Percentiles rank a stretch among this genome's conserved stretches.
These are phyloP conservation scores for Phytopythium ostracodes DNA, from an alignment of 352 stramenopile species.

Conservation along the genomic window DNA sequence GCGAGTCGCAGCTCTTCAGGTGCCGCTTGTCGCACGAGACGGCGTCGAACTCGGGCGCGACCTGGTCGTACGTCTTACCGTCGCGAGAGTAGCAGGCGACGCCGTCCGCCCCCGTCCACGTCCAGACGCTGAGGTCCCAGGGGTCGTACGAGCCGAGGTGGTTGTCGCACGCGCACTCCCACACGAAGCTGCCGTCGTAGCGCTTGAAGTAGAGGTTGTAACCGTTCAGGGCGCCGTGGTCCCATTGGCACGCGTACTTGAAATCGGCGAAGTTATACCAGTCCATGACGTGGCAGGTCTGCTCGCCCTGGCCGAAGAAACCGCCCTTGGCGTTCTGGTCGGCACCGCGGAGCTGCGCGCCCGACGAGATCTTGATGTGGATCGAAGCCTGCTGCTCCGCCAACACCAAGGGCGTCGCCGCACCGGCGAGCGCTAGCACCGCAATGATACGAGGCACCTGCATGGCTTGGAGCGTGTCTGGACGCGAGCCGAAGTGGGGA, in stretches of 20 bases:
- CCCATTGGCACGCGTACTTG: slow-evolving; percentile 11
- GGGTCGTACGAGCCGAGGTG: slow-evolving; percentile 3
- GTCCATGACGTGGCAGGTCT: slow-evolving; percentile 6
- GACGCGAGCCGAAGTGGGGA: too few relatives aligned
- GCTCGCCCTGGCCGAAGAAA: background rate
- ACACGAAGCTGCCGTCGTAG: slow-evolving; percentile 2
- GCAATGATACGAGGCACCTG: too few relatives aligned
- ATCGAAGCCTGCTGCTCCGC: background rate
- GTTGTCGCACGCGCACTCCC: background rate
- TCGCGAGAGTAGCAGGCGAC: slow-evolving; percentile 4
- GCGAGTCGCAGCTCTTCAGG: background rate
- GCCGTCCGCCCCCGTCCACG: background rate
- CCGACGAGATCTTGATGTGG: slow-evolving; percentile 3
- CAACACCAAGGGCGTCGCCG: too few relatives aligned
- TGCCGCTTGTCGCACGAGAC: background rate
- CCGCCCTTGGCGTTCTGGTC: background rate
- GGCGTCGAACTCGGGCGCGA: background rate
- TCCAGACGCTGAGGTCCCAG: background rate
- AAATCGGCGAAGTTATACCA: slow-evolving; percentile 10
- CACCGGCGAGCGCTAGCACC: too few relatives aligned
- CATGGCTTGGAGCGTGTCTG: too few relatives aligned
- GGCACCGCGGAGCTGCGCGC: background rate
- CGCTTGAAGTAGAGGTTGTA: slow-evolving; percentile 10
- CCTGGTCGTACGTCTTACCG: slow-evolving; percentile 1
- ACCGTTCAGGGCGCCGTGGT: slow-evolving; percentile 3